A percentile compares a stretch with the other conserved stretches of the same genome.
Evolutionary conservation across 805 yeast genomes (phyloP).

Genomic region (Metschnikowia picachoensis): DNA sequence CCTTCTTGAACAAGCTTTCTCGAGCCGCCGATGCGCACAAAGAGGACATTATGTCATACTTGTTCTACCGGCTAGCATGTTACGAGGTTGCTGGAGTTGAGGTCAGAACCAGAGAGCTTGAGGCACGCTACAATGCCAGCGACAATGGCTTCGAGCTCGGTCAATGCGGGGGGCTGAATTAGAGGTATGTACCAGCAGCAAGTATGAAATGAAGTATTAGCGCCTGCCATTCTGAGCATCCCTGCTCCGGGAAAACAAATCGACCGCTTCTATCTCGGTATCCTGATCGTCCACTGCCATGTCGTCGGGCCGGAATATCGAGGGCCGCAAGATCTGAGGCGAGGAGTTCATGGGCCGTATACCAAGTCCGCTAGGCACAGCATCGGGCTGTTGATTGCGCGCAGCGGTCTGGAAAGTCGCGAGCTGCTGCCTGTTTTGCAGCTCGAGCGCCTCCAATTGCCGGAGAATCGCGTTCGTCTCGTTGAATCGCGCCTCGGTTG

Average conservation of each 20-base stretch:
- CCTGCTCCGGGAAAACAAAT: constrained; percentile 20
- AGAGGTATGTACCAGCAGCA: not conserved
- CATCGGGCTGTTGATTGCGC: constrained; percentile 7
- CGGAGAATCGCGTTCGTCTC: constrained; percentile 17
- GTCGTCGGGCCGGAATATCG: constrained; percentile 31
- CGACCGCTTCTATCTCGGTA: constrained; percentile 29
- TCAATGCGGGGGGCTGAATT: not conserved
- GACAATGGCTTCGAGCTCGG: constrained; percentile 1
- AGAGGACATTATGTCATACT: constrained; percentile 20
- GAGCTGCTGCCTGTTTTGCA: constrained; percentile 12
- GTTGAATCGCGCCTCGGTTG: constrained; percentile 5
- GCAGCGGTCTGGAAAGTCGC: constrained; percentile 13
- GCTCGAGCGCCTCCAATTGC: constrained; percentile 16
- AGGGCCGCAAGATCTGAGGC: constrained; percentile 40
- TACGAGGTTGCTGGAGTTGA: constrained; percentile 12
- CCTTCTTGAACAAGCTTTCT: constrained; percentile 11
- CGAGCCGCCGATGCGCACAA: constrained; percentile 11
- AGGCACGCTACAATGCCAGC: constrained; percentile 11
- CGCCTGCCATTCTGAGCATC: constrained; percentile 4
- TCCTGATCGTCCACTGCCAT: constrained; percentile 27
- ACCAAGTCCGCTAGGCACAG: constrained; percentile 8
- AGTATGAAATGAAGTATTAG: constrained; percentile 4
- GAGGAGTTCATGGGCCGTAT: constrained; percentile 28
- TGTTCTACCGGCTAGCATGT: constrained; percentile 17
- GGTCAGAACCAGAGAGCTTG: constrained; percentile 15